Percentiles rank a stretch among this genome's conserved stretches.
These are phyloP conservation scores for Acanthochlamys bracteata DNA, from an alignment of 106 monocot species.

Conservation along the genomic window DNA sequence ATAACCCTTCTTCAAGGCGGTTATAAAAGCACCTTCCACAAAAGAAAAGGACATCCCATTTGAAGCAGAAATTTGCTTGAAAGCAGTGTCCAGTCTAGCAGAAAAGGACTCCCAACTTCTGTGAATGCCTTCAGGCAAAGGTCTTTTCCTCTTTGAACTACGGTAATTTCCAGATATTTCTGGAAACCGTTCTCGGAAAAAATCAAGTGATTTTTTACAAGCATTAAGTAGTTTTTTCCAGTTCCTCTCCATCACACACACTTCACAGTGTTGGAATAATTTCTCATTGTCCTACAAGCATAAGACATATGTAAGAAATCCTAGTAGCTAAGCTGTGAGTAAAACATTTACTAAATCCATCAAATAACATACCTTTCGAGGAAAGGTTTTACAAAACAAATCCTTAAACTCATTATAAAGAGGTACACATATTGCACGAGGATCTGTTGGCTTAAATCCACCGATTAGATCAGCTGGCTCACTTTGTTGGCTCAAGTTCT, in stretches of 20 bases:
- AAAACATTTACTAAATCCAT: neutral
- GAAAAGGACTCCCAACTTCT: conserved; percentile 58
- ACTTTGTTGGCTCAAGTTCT: conserved; percentile 97
- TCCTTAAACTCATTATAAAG: conserved; percentile 70
- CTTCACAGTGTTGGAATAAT: conserved; percentile 44
- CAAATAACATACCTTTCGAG: conserved; percentile 34
- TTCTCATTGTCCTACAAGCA: conserved; percentile 45
- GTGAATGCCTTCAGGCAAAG: conserved; percentile 33
- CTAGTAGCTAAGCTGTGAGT: no score
- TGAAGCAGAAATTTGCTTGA: conserved; percentile 48
- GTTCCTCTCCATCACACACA: conserved; percentile 45
- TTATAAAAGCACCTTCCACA: conserved; percentile 93
- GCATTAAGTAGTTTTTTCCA: conserved; percentile 66
- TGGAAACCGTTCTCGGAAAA: conserved; percentile 11
- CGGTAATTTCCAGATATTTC: conserved; percentile 14
- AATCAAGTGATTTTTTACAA: conserved; percentile 23
- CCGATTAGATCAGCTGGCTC: conserved; percentile 89
- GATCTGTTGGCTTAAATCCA: conserved; percentile 84
- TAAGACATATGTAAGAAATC: neutral
- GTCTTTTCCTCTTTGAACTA: conserved; percentile 66
- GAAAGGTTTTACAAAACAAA: conserved; percentile 52
- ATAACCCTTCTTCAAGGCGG: conserved; percentile 71
- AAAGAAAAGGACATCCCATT: conserved; percentile 68
- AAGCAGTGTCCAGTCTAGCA: conserved; percentile 37
- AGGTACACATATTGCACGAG: conserved; percentile 57